Base-by-base conservation (phyloP, 2,329 filamentous ascomycete species). In the Coniochaeta hoffmannii region DNA sequence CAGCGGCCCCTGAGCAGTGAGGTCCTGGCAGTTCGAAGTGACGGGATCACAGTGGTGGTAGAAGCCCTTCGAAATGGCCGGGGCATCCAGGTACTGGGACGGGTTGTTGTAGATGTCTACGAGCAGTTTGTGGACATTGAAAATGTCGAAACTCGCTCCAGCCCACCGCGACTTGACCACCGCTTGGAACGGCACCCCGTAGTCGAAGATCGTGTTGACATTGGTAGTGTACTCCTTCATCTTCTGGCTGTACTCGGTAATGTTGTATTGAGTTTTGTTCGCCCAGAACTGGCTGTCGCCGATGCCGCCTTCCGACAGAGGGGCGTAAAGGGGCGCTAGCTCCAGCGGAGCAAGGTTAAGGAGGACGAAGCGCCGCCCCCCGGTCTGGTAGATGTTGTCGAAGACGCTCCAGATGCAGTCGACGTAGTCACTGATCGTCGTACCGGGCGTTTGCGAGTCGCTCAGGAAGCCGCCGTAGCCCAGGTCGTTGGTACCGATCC, bases 401-500 rank as follows among this genome's bases (percentile, higher is more conserved):
- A 90, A 78, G 1, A 79, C 75, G 7, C 74, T 65, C 73, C 85
- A 90, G 1, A 90, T 74, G 65, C 88, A 92, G 59, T 86, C 79
- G 3, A 84, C 76, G 64, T 86, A 90, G 64, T 85, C 78, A 1
- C 76, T 73, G 6, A 91, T 76, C 1, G 80, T 85, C 24, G 82
- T 83, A 12, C 78, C 80, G 0, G 72, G 62, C 4, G 77, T 68
- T 65, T 90, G 85, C 24, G 75, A 76, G 64, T 90, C 86, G 4
- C 78, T 82, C 31, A 92, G 67, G 64, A 91, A 87, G 9, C 79
- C 86, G 53, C 76, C 69, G 56, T 74, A 76, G 22, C 88, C 88
- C 10, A 93, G 73, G 64, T 94, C 89, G 65, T 93, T 93, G 24
- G 88, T 91, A 3, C 89, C 89, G 62, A 92, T 90, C 87, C 87